Base-by-base conservation (phyloP, 768 basidiomycete genomes). In the Naematelia aurantialba region DNA sequence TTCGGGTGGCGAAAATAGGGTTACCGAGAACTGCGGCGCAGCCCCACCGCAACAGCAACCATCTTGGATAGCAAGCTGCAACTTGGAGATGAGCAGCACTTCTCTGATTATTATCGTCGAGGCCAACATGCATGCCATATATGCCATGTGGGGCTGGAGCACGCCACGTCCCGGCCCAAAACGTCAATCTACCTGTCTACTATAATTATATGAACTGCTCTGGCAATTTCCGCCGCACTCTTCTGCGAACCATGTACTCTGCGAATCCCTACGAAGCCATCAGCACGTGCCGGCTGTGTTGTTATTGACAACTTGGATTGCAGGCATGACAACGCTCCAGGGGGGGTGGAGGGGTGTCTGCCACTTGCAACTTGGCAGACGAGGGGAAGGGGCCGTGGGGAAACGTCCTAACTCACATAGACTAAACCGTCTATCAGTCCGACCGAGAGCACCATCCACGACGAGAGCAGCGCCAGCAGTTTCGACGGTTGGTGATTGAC, bases 361-460 rank as follows among this genome's bases (percentile, higher is more conserved):
- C n/a, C n/a, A n/a, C n/a, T n/a, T n/a, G n/a, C n/a, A n/a, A n/a
- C n/a, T n/a, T n/a, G n/a, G n/a, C n/a, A n/a, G n/a, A n/a, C n/a
- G n/a, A n/a, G n/a, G n/a, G n/a, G n/a, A n/a, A 30, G 10, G 25
- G 34, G 2, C 22, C 17, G 42, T 25, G 12, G 27, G 51, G 34
- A 30, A 5, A 4, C 49, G 11, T 5, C 25, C n/a, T 30, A n/a
- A 72, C 73, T 71, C 55, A 76, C 75, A 56, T 70, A 76, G 24
- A 76, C 71, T 11, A 66, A 13, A 0, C 60, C 73, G 59, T 76
- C 75, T 51, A 74, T 68, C 24, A 74, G 45, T 27, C 75, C 75
- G 1, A 73, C 73, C 11, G 73, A 72, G 1, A 74, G 60, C 10
- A 73, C 70, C 44, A 72, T 57, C 75, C 75, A 76, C 12, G 61